These are phyloP conservation scores for Ceratobasidium sp. DNA, from an alignment of 1,284 basidiomycete genomes.

Conservation along the genomic window DNA sequence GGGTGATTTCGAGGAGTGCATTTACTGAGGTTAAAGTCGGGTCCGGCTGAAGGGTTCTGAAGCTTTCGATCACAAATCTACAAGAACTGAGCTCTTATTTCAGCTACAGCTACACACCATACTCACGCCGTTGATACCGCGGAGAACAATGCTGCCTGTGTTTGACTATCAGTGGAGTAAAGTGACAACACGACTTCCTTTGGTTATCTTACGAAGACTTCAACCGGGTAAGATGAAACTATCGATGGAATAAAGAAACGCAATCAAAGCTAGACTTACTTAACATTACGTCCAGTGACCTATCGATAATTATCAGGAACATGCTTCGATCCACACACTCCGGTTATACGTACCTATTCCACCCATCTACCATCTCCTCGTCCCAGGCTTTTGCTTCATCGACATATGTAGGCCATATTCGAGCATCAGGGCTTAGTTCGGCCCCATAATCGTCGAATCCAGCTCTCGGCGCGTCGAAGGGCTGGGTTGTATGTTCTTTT, in stretches of 20 bases:
- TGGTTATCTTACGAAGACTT: slow-evolving; percentile 27
- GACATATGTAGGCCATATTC: slow-evolving; percentile 30
- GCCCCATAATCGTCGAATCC: slow-evolving; percentile 29
- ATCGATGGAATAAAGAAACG: not conserved
- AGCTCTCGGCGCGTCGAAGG: slow-evolving; percentile 6
- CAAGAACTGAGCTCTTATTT: no score
- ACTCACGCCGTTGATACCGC: slow-evolving; percentile 33
- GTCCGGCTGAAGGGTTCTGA: slow-evolving; percentile 10
- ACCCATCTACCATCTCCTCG: slow-evolving; percentile 33
- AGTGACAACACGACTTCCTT: not conserved
- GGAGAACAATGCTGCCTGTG: slow-evolving; percentile 18
- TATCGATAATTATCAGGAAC: not conserved
- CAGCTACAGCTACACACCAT: no score
- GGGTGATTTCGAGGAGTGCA: slow-evolving; percentile 12
- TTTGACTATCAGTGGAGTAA: not conserved
- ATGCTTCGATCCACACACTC: not conserved
- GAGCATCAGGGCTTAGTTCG: slow-evolving; percentile 19
- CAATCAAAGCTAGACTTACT: not conserved
- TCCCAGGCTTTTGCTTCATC: slow-evolving; percentile 32
- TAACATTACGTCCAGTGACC: slow-evolving; percentile 27
- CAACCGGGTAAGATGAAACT: not conserved
- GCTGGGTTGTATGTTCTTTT: no score
- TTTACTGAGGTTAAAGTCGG: not conserved
- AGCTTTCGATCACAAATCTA: slow-evolving; percentile 28
- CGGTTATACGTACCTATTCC: slow-evolving; percentile 32